Conservation (phyloP, 2,329 filamentous ascomycete species). For the Aspergillus sp. region DNA sequence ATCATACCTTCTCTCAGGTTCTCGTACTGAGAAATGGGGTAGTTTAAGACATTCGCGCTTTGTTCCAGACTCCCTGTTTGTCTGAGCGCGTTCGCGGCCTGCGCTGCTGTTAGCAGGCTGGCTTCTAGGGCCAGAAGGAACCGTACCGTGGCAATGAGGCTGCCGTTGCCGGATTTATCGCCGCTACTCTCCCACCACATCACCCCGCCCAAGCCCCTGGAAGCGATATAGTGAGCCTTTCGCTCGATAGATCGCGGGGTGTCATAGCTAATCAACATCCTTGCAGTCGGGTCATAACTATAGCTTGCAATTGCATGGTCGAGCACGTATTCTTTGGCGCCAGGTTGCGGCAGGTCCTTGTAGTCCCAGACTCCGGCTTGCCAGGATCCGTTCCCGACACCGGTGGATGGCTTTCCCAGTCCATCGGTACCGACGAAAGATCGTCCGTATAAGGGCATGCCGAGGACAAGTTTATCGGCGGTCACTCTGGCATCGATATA, state of each 20-base stretch:
- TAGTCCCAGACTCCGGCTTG: not conserved
- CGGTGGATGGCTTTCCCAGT: not conserved
- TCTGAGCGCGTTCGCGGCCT: conserved; percentile 30
- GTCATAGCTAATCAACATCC: conserved; percentile 73
- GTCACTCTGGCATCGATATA: not conserved
- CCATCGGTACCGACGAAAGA: not conserved
- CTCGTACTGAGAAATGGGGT: conserved; percentile 53
- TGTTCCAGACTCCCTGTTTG: conserved; percentile 42
- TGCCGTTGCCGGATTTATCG: conserved; percentile 61
- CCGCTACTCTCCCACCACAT: conserved; percentile 96
- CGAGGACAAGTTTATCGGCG: conserved; percentile 1
- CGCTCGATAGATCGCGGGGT: conserved; percentile 62
- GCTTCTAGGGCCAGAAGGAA: not conserved
- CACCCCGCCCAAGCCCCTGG: conserved; percentile 70
- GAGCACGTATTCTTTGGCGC: conserved; percentile 61
- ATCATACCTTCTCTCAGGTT: conserved; percentile 31
- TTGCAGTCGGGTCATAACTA: conserved; percentile 62
- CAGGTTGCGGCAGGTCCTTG: conserved; percentile 60
- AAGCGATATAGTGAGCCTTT: conserved; percentile 71
- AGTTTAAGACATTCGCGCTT: conserved; percentile 47
- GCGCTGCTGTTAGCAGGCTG: not conserved
- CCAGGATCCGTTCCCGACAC: not conserved
- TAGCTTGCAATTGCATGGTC: conserved; percentile 64
- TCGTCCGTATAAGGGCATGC: not conserved
- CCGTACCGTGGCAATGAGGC: conserved; percentile 60